Evolutionary conservation across 2,329 filamentous ascomycete genomes (phyloP), one percentile per base, ranked within the genome.

Genomic region (Ambrosiella cleistominuta): DNA sequence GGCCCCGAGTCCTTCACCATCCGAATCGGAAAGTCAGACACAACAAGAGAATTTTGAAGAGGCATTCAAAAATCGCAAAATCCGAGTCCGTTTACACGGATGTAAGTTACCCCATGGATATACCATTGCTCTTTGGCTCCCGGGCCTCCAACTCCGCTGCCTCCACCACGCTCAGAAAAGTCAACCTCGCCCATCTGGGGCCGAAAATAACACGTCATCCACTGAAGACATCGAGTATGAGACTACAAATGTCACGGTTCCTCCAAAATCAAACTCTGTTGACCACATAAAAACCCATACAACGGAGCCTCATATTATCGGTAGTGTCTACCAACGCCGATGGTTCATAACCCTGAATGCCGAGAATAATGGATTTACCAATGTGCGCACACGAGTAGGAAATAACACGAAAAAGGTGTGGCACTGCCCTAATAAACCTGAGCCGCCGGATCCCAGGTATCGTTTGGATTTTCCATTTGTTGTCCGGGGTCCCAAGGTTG

Each of bases 271-370:
- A n/a, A 11, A 11, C 50, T 35, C 50, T 35, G 47, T 50, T 17
- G 47, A 27, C 13, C 11, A 58, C n/a, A n/a, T 8, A 38, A 57
- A 35, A 87, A 87, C 63, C 81, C 83, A 3, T 87, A 87, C 64
- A 69, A 76, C 0, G 83, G 83, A 4, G 80, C 84, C 0, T 72
- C 64, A 87, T 64, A 77, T 74, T 2, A 81, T 87, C 45, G 79
- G 77, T 5, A 85, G 82, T 42, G 71, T 86, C 3, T 77, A 86
- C 63, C 82, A 86, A 66, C 74, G 83, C 4, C 72, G 74, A 47
- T 87, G 82, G 84, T 85, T 79, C 60, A 64, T 86, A 15, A 77
- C 77, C 9, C 70, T 87, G 1, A 83, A 87, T 64, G 72, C 79
- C 11, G 75, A 72, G 3, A 27, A 15, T 7, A 80, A 76, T 54